Evolutionary conservation across 345 rosid species (phyloP).

Genomic region (Atalantia buxifolia): DNA sequence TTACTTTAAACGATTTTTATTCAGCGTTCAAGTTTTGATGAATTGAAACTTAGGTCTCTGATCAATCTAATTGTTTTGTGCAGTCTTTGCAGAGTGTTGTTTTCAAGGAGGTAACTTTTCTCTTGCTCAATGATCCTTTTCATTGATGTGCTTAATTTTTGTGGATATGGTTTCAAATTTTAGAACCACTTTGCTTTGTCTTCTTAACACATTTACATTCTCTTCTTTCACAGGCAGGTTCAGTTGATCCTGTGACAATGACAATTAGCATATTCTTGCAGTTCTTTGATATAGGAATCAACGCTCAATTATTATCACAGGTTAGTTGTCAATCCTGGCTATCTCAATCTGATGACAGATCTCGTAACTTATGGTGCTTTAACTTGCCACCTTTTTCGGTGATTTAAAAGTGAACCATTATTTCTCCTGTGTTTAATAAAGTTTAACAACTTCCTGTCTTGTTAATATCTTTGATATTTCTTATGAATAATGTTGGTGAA

Average conservation of each 20-base stretch:
- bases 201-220: conserved; percentile 8
- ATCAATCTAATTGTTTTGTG: conserved; percentile 28
- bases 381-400: not conserved
- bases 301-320: conserved; percentile 89
- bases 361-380: not conserved
- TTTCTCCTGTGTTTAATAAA: not conserved
- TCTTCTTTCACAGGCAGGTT: conserved; percentile 73
- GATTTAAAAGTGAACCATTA: not conserved
- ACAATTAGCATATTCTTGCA: conserved; percentile 85
- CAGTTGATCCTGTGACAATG: conserved; percentile 92
- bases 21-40: conserved; percentile 5
- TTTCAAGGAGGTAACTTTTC: conserved; percentile 77
- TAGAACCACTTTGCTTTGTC: not conserved
- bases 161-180: not conserved
- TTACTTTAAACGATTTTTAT: not conserved
- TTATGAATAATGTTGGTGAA: not conserved
- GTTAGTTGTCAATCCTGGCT: conserved; percentile 33
- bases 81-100: conserved; percentile 98
- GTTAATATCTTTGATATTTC: not conserved
- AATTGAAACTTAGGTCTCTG: conserved; percentile 14
- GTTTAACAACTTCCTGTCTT: not conserved
- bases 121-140: conserved; percentile 1
- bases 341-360: not conserved
- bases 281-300: conserved; percentile 89
- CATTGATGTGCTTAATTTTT: not conserved